Evolutionary conservation across 768 basidiomycete species (phyloP).

Genomic region (Boletus vinaceobasis): DNA sequence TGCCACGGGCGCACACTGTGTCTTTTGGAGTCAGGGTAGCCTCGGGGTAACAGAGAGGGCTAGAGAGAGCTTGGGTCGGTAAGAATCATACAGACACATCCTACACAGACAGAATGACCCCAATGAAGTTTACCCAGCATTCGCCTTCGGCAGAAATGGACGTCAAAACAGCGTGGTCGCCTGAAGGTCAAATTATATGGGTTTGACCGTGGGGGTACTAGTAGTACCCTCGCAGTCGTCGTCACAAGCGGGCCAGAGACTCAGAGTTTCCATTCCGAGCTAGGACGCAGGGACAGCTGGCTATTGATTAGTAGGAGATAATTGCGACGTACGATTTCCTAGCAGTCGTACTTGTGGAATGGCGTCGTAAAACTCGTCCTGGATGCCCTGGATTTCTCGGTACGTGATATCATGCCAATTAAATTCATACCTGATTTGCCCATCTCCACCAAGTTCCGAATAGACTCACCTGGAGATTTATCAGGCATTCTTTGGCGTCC

Average conservation of each 20-base stretch:
- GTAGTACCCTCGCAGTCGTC: constrained; percentile 13
- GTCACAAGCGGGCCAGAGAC: too few relatives aligned
- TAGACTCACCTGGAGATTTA: too few relatives aligned
- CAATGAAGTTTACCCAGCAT: too few relatives aligned
- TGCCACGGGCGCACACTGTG: background rate
- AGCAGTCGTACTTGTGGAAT: background rate
- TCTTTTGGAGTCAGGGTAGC: background rate
- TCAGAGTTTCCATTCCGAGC: background rate
- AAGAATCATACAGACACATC: background rate
- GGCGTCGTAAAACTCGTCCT: background rate
- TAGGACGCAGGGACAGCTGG: background rate
- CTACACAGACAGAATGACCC: too few relatives aligned
- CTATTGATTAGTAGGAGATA: background rate
- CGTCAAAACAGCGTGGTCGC: background rate
- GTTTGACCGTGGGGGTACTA: background rate
- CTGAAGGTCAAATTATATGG: background rate
- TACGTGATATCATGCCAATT: background rate
- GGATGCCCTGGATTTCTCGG: background rate
- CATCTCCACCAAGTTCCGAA: background rate
- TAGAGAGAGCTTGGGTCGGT: background rate
- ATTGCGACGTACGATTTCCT: background rate
- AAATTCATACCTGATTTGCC: background rate
- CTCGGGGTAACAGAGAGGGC: background rate
- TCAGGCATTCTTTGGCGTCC: background rate
- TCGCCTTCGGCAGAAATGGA: background rate